Percentiles rank a stretch among this genome's conserved stretches.
These are phyloP conservation scores for Eucalyptus paniculata DNA, from an alignment of 345 rosid genomes.

Conservation along the genomic window DNA sequence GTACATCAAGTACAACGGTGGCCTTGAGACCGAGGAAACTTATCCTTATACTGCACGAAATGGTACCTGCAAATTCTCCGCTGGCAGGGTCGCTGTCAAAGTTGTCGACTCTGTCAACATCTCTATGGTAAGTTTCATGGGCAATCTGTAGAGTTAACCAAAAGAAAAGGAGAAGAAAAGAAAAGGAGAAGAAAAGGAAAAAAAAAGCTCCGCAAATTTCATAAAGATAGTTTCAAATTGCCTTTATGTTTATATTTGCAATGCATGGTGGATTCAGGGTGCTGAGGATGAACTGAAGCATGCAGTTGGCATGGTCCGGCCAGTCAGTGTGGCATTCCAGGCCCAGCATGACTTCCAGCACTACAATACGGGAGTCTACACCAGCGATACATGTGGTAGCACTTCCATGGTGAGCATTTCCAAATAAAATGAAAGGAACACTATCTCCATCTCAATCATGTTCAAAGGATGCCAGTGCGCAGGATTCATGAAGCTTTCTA, in stretches of 20 bases:
- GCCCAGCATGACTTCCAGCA: accelerated
- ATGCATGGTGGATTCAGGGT: neutral
- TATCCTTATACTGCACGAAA: slow-evolving; percentile 66
- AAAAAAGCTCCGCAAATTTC: neutral
- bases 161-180: neutral
- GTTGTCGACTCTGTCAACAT: slow-evolving; percentile 66
- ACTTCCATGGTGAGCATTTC: too few species aligned
- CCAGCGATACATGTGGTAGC: too few species aligned
- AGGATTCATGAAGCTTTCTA: neutral
- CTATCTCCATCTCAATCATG: neutral
- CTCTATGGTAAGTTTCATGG: slow-evolving; percentile 42
- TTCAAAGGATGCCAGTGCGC: neutral
- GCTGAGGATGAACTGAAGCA: too few species aligned
- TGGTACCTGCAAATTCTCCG: slow-evolving; percentile 61
- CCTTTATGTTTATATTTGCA: neutral
- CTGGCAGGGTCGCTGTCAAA: slow-evolving; percentile 53
- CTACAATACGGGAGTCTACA: accelerated
- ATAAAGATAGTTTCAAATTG: neutral
- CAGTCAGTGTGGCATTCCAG: too few species aligned
- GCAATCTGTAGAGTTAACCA: neutral
- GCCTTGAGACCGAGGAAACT: slow-evolving; percentile 83
- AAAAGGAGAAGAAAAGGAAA: too few species aligned
- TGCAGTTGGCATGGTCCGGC: too few species aligned
- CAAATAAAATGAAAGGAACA: neutral
- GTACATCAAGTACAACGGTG: slow-evolving; percentile 89